phyloP scores from a whole-genome alignment of 2,329 filamentous ascomycete species.

The Huntiella bhutanensis region DNA sequence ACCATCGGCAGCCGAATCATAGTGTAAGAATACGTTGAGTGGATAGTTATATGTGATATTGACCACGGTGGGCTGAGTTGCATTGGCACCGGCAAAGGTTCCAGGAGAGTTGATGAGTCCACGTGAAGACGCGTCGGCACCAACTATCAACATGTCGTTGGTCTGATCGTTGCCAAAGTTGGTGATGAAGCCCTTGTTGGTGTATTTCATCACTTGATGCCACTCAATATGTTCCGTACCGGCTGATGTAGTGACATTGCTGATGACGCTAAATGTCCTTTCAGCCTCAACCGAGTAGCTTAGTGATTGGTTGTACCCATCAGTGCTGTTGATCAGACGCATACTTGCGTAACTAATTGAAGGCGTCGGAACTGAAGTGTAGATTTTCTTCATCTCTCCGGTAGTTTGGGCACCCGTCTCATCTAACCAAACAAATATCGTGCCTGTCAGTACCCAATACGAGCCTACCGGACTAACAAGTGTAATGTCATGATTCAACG shows the following conservation, averaged over 20 bases:
- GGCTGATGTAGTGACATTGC: conserved; percentile 19
- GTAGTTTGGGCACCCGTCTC: conserved; percentile 30
- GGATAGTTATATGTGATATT: conserved; percentile 29
- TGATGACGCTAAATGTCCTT: conserved; percentile 34
- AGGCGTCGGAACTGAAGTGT: conserved; percentile 15
- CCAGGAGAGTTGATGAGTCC: background rate
- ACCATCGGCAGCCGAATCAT: conserved; percentile 6
- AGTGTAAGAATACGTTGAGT: conserved; percentile 17
- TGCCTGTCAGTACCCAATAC: conserved; percentile 61
- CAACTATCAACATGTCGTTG: conserved; percentile 23
- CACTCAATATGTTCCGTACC: conserved; percentile 24
- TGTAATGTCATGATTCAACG: conserved; percentile 27
- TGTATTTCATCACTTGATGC: conserved; percentile 38
- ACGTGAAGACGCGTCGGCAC: conserved; percentile 22
- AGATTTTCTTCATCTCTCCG: conserved; percentile 16
- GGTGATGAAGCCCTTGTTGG: conserved; percentile 29
- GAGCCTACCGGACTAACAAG: conserved; percentile 18
- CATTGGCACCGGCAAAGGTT: background rate
- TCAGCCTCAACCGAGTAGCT: conserved; percentile 37
- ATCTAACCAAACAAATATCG: conserved; percentile 62
- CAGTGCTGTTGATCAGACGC: conserved; percentile 21
- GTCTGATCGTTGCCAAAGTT: conserved; percentile 23
- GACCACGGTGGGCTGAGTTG: background rate
- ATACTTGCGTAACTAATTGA: conserved; percentile 12
- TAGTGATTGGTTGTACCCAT: conserved; percentile 39